These are phyloP conservation scores for Moricandia moricandioides DNA, from an alignment of 345 rosid genomes.

Conservation along the genomic window DNA sequence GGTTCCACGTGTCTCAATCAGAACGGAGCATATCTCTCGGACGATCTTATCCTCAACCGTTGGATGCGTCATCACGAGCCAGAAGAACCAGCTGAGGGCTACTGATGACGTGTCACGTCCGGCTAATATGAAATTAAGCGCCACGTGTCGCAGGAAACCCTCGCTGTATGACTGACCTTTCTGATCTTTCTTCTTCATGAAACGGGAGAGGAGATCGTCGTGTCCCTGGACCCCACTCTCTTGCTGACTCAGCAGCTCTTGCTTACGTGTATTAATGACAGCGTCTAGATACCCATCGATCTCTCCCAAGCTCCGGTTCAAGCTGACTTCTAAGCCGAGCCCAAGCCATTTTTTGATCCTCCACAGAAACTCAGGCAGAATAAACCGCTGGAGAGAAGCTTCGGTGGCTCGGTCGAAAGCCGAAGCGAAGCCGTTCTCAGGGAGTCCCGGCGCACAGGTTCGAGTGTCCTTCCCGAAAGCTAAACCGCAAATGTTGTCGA, in stretches of 20 bases:
- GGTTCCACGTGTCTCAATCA: slow-evolving; percentile 66
- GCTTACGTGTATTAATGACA: slow-evolving; percentile 65
- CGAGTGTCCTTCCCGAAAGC: slow-evolving; percentile 91
- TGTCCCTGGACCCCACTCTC: slow-evolving; percentile 54
- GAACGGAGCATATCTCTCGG: slow-evolving; percentile 56
- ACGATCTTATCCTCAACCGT: slow-evolving; percentile 72
- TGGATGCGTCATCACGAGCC: slow-evolving; percentile 67
- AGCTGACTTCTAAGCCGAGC: slow-evolving; percentile 78
- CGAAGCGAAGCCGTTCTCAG: slow-evolving; percentile 69
- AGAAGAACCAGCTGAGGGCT: slow-evolving; percentile 92
- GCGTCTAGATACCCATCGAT: slow-evolving; percentile 63
- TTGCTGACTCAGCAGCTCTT: slow-evolving; percentile 59
- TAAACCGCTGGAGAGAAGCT: slow-evolving; percentile 86
- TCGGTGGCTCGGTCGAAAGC: slow-evolving; percentile 94
- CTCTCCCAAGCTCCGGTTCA: slow-evolving; percentile 69
- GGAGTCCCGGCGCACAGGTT: slow-evolving; percentile 71
- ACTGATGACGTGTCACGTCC: slow-evolving; percentile 98
- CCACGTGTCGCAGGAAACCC: slow-evolving; percentile 71
- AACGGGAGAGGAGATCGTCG: slow-evolving; percentile 84
- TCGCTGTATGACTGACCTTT: slow-evolving; percentile 67
- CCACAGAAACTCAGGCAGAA: slow-evolving; percentile 81
- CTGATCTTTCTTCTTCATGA: slow-evolving; percentile 84
- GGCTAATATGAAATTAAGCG: slow-evolving; percentile 88
- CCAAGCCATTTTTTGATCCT: slow-evolving; percentile 76
- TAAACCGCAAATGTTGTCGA: slow-evolving; percentile 93